Evolutionary conservation across 148 eudicot species (phyloP), one percentile per base, ranked within the genome.

Genomic region (Agrostemma githago): DNA sequence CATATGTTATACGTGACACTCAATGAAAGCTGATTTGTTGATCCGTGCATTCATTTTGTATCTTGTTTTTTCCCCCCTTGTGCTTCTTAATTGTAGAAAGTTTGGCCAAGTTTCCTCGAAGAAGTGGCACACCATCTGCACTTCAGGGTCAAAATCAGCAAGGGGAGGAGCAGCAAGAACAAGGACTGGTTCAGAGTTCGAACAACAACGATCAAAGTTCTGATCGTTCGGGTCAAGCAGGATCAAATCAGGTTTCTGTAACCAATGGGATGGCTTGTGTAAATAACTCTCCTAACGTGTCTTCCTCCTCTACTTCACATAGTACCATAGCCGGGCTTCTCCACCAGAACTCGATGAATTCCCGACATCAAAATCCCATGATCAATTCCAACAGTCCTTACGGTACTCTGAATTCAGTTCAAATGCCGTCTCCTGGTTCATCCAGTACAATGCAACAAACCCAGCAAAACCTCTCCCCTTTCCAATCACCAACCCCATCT

Each of bases 71-170:
- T 40, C 76, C 8, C 40, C 58, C 11, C 48, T 39, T 19, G 71
- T 6, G 56, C 57, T 75, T 20, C 38, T 14, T 11, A 11, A 73
- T 73, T 59, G 15, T 88, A 94, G 98, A 91, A 84, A 94, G 98
- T 81, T 84, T 94, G 79, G 90, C 90, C 41, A 94, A 94, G 83
- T 94, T 89, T 83, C 97, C 98, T 44, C 81, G 97, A 76, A 87
- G 92, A 78, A 85, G 89, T 19, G 76, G 74, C 68, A 54, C 90
- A 19, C 73, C 88, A 71, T 71, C 94, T 61, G 85, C 85, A 42
- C 73, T 78, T 58, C 89, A 78, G 72, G 79, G 85, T 72, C 95
- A 86, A 76, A 77, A 73, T 54, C 96, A 88, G 66, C 85, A 80
- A 72, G 69, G 86, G 3, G 92, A 86, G 67, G 86, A 85, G 17